Base-by-base conservation (phyloP, 2,329 filamentous ascomycete species). In the Fusarium domesticum region DNA sequence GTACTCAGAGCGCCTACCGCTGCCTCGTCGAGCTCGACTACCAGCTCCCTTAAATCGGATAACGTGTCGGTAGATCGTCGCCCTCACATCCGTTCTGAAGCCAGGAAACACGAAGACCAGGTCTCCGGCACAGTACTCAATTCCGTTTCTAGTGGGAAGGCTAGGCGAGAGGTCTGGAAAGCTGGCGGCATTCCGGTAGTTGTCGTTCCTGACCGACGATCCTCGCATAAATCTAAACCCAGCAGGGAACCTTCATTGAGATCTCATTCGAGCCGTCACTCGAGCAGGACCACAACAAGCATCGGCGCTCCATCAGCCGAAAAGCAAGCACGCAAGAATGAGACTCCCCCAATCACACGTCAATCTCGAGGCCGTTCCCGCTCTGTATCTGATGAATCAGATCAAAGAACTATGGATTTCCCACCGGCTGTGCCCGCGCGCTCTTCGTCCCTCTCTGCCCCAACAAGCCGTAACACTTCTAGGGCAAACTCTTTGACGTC, bases 101-200 rank as follows among this genome's bases (percentile, higher is more conserved):
- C 61, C 18, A 52, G 50, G 35, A 66, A 68, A n/a, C 63, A 67
- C 23, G 73, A 77, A 5, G 81, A 76, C 43, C 63, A 74, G 41
- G 64, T 65, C 19, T 83, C 79, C 2, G 75, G 64, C 30, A 64
- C 64, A 4, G 77, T 77, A 0, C 53, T 62, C 18, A 77, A 69
- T 48, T 79, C 78, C 6, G 65, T 75, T 4, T 71, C 74, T 1
- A 83, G 76, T 51, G 68, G 69, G 6, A 79, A 71, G 54, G 77
- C 78, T 4, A 70, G 81, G n/a, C 73, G 75, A 14, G 78, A 83
- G 23, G 67, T 84, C 3, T 73, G 76, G 69, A 82, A 76, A 51
- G 76, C 65, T 41, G 81, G 81, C 6, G 79, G 70, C 3, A 80
- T 85, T 8, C 81, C 81, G 2, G 81, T 85, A 6, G 72, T 83